These are phyloP conservation scores for Withania somnifera DNA, from an alignment of 305 asterid species.

Conservation along the genomic window DNA sequence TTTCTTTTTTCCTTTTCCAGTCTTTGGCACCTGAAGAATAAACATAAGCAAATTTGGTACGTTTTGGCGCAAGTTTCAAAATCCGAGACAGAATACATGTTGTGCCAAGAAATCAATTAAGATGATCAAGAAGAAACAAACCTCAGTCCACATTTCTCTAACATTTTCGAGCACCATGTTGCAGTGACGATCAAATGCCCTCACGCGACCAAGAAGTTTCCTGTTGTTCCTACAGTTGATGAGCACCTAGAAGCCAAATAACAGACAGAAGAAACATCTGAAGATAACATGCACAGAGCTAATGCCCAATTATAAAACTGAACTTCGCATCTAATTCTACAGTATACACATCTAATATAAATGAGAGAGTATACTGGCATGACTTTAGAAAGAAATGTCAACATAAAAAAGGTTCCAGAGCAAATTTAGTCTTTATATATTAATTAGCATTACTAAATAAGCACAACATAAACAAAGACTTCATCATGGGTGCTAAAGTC, in stretches of 20 bases:
- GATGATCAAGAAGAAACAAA: slow-evolving; percentile 9
- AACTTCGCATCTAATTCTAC: not conserved
- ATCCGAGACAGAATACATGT: not conserved
- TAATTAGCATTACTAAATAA: not conserved
- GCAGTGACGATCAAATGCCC: slow-evolving; percentile 97
- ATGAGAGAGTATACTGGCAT: not conserved
- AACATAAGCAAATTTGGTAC: not conserved
- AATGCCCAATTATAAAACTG: not conserved
- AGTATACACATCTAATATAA: not conserved
- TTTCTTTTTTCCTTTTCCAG: slow-evolving; percentile 96
- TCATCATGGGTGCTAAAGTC: not conserved
- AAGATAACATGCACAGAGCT: not conserved
- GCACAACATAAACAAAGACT: not conserved
- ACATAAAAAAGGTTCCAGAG: not conserved
- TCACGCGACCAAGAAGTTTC: slow-evolving; percentile 86
- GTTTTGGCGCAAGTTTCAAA: not conserved
- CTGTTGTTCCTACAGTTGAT: slow-evolving; percentile 91
- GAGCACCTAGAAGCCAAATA: slow-evolving; percentile 47
- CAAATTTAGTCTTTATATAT: not conserved
- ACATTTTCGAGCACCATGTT: slow-evolving; percentile 93
- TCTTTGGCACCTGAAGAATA: slow-evolving; percentile 57
- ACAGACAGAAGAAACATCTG: not conserved
- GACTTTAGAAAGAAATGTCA: not conserved
- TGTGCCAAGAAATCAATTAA: slow-evolving; percentile 16
- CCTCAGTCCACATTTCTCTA: slow-evolving; percentile 98